Percentiles rank a stretch among this genome's conserved stretches.
These are phyloP conservation scores for Salvia sclarea DNA, from an alignment of 305 asterid species.

Conservation along the genomic window DNA sequence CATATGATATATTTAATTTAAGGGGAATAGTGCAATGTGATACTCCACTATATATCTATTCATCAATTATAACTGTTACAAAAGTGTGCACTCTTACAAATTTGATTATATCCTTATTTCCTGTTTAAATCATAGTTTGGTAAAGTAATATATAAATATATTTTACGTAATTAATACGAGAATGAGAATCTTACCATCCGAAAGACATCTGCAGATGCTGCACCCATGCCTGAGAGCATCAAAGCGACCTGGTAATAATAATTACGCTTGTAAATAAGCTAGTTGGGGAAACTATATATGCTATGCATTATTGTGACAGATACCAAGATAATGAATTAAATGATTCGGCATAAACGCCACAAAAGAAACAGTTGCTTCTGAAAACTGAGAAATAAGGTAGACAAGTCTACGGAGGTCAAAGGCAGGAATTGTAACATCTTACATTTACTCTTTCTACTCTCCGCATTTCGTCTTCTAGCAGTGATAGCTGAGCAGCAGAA, in stretches of 20 bases:
- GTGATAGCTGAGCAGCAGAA: conserved; percentile 90
- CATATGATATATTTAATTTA: too few relatives aligned
- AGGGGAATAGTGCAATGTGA: not conserved
- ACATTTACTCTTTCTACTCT: conserved; percentile 98
- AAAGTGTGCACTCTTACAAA: too few relatives aligned
- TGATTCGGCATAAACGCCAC: not conserved
- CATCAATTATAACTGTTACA: too few relatives aligned
- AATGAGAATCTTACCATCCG: conserved; percentile 58
- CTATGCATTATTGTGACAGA: conserved; percentile 7
- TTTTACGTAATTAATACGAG: too few relatives aligned
- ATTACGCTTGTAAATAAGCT: conserved; percentile 12
- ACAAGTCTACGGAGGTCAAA: conserved; percentile 3
- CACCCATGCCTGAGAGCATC: conserved; percentile 97
- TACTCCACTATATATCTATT: too few relatives aligned
- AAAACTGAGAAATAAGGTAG: conserved; percentile 7
- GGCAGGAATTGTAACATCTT: conserved; percentile 33
- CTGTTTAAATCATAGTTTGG: too few relatives aligned
- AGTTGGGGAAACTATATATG: not conserved
- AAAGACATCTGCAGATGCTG: conserved; percentile 75
- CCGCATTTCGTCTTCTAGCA: conserved; percentile 98
- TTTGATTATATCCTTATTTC: too few relatives aligned
- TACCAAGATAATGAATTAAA: conserved; percentile 12
- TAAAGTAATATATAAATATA: too few relatives aligned
- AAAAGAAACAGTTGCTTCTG: not conserved
- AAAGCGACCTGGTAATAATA: conserved; percentile 70